Base-by-base conservation (phyloP, 352 stramenopile species). In the Phytopythium montanum region DNA sequence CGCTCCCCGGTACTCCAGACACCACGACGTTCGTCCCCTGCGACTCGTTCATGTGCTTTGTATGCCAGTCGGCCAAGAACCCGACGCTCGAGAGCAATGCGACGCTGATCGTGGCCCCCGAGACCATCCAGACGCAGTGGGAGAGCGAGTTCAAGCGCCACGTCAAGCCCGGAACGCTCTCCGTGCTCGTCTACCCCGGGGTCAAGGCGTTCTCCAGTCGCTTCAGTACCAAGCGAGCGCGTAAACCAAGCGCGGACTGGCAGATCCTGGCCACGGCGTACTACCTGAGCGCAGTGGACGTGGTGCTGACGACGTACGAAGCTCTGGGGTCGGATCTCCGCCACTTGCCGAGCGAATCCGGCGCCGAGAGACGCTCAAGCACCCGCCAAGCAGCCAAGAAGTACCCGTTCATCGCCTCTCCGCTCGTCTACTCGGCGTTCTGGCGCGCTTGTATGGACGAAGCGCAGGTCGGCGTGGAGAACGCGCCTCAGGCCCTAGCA, bases 371-470 rank as follows among this genome's bases (percentile, higher is more conserved):
- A 25, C 76, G 91, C 51, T 70, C 64, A 0, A 90, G 80, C 48
- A 87, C 72, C 34, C 77, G 80, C 0, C 79, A 76, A 53, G 67
- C 70, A 31, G 56, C 60, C 58, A 97, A 97, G 49, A 70, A 70
- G 33, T 97, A 97, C 56, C 65, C 75, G 8, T 85, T 96, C 41
- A 68, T 97, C 19, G 78, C 82, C 0, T 97, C 90, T n/a, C 94
- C 94, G 21, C 70, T 98, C 3, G 75, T 85, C 6, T 78, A 76
- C 39, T 81, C 97, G 36, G 65, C 72, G 9, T 98, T 91, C 57
- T 97, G 90, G 87, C 79, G 94, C 18, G 72, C 97, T 16, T 96
- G 79, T 53, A 90, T 98, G 61, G 93, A 98, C 56, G 94, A 98
- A 81, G 92, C 92, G 4, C 94, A 98, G 68, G 72, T 95, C 10